Evolutionary conservation across 2,329 filamentous ascomycete species (phyloP), one percentile per base, ranked within the genome.

Genomic region (Lecanicillium sp.): DNA sequence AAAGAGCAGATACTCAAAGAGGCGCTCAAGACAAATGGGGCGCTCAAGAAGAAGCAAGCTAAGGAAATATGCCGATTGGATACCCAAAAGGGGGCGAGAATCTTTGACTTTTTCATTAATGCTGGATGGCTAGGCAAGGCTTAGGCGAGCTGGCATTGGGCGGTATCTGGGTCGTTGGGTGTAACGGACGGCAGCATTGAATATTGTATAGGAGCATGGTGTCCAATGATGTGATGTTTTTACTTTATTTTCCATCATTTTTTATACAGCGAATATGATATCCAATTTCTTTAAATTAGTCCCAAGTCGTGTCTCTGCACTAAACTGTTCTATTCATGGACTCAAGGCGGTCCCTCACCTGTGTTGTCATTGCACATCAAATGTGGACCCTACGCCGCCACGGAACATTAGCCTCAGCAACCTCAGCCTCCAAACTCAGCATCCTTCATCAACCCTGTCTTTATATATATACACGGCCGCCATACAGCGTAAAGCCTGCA

Each of bases 51-150:
- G 73, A 96, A 95, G 64, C 82, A 90, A 50, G 88, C 88, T 3
- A 85, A 83, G 55, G 85, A 94, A 54, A 81, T 96, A 18, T 89
- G 84, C 55, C 63, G 80, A 56, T 74, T 96, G 37, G 90, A 96
- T 53, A 76, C 79, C 9, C 83, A 84, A 46, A 96, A 95, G 59
- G 83, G 85, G 0, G 81, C 83, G 14, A 75, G 86, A 48, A 78
- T 96, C 42, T 95, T 90, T 62, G 92, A 96, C 59, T 96, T 95
- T 57, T 89, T 95, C 65, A 85, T 94, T 45, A 85, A 88, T 55
- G 81, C 80, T 40, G 92, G 90, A 3, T 96, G 90, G 88, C 81
- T 96, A 44, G 83, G 80, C 22, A 92, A 94, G 67, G 84, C 81
- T 18, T 94, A 46, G 57, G n/a, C n/a, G n/a, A 40, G 25, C 22